phyloP scores from a whole-genome alignment of 2,329 filamentous ascomycete species.

The Scortechinia acanthostroma region DNA sequence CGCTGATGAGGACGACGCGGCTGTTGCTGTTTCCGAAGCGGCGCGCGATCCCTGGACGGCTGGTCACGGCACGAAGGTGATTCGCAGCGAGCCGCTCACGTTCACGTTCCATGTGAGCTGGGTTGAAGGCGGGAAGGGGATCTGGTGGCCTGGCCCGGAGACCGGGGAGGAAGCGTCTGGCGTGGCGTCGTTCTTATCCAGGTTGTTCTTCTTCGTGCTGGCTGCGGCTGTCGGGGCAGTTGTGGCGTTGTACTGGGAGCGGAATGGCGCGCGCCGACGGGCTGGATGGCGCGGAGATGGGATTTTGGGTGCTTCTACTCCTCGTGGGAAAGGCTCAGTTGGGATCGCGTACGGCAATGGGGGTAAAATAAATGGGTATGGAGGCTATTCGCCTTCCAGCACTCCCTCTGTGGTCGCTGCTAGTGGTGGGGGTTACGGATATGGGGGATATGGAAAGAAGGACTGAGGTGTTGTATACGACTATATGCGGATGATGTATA shows the following conservation, averaged over 20 bases:
- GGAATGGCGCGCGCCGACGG: neutral
- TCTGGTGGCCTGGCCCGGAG: neutral
- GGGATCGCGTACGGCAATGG: neutral
- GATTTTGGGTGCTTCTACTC: neutral
- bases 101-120: neutral
- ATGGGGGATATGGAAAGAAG: constrained; percentile 1
- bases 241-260: constrained; percentile 1
- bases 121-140: neutral
- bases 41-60: neutral
- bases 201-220: neutral
- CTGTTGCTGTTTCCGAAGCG: neutral
- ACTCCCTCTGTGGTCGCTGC: neutral
- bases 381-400: neutral
- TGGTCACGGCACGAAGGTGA: constrained; percentile 1
- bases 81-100: neutral
- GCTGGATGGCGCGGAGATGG: neutral
- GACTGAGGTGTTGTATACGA: too few relatives aligned
- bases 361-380: neutral
- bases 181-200: neutral
- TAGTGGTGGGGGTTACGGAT: neutral
- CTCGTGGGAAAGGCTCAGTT: neutral
- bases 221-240: neutral
- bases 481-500: too few relatives aligned
- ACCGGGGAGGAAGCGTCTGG: neutral
- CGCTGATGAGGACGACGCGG: neutral